phyloP scores from a whole-genome alignment of 345 rosid genomes.

The Sisymbrium irio region DNA sequence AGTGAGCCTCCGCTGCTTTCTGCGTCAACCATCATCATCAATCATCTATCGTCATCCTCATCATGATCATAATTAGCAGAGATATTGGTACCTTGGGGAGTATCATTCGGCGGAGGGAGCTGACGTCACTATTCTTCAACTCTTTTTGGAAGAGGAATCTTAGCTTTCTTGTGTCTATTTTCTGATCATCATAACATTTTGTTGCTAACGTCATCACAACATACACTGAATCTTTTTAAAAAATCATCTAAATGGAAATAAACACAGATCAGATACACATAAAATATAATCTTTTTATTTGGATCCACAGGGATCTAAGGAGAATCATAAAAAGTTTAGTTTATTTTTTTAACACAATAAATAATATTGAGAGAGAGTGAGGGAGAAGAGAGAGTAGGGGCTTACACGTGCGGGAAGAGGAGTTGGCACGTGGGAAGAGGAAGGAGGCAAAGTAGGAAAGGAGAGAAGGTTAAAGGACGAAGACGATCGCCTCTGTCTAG shows the following conservation, averaged over 20 bases:
- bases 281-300: background rate
- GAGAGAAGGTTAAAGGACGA: constrained; percentile 53
- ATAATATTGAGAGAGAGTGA: background rate
- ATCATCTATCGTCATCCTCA: background rate
- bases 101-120: constrained; percentile 83
- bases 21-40: constrained; percentile 24
- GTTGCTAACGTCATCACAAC: background rate
- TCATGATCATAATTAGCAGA: background rate
- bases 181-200: constrained; percentile 38
- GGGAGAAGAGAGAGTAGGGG: background rate
- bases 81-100: constrained; percentile 77
- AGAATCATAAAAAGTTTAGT: background rate
- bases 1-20: constrained; percentile 94
- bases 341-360: background rate
- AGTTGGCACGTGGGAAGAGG: constrained; percentile 33
- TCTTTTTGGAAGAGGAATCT: constrained; percentile 89
- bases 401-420: constrained; percentile 74
- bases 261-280: background rate
- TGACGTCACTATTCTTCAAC: constrained; percentile 92
- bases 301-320: background rate
- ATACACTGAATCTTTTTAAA: constrained; percentile 1
- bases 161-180: constrained; percentile 60
- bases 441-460: constrained; percentile 34
- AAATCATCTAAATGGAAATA: background rate
- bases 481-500: constrained; percentile 75